Evolutionary conservation across 345 rosid species (phyloP), one percentile per base, ranked within the genome.

Genomic region (Toxicodendron radicans): DNA sequence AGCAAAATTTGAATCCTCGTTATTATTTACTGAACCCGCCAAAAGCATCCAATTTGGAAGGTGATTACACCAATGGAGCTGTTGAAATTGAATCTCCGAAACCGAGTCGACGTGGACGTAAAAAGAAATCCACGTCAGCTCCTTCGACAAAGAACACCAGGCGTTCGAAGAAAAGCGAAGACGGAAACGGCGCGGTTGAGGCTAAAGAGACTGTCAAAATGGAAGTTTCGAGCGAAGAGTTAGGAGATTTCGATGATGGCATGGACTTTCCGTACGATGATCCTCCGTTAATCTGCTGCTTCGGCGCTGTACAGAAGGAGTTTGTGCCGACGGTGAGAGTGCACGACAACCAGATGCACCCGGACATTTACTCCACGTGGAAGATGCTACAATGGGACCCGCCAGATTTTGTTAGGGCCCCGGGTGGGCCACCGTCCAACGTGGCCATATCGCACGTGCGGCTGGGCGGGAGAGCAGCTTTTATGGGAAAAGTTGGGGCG

Each of bases 371-470:
- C 84, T 91, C 96, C 20, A 82, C 88, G 78, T 92, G 98, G 98
- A 95, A 92, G 82, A 88, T 87, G 97, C 84, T 95, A 24, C 98
- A 92, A 80, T 92, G 96, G 97, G 92, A 90, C 66, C 98, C 98
- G 14, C 96, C 98, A 54, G 97, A 95, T 84, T 92, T 92, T 72
- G 89, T 78, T 4, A 75, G 97, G 71, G 92, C 95, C 10, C 99
- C 94, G 0, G 98, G 98, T 30, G 97, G 99, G 58, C 82, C 98
- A 0, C 90, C 92, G 12, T 88, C 91, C 14, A 91, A 92, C 73
- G 98, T 92, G 78, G 98, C 97, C 8, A 87, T 92, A 71, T 86
- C 97, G 8, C 97, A 90, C 69, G 94, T 87, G 58, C 76, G 99
- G 80, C 85, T 92, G 0, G 96, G 98, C 0, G 98, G 99, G 6